Conservation (phyloP, 2,329 filamentous ascomycete species). For the Trichoderma simmonsii region DNA sequence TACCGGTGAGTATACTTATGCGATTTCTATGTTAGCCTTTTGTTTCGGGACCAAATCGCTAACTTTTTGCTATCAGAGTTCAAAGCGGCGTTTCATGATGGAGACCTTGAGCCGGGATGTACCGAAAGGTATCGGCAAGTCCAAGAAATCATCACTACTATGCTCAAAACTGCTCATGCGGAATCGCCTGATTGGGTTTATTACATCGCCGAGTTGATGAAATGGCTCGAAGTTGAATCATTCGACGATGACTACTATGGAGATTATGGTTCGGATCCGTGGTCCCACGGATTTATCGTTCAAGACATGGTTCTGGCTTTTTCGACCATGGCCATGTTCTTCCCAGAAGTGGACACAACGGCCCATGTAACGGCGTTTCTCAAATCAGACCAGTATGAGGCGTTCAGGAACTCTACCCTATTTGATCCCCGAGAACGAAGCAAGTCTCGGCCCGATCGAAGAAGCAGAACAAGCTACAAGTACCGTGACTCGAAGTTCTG, state of each 20-base stretch:
- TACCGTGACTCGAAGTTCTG: conserved; percentile 25
- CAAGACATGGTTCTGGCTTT: conserved; percentile 28
- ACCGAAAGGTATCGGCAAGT: conserved; percentile 23
- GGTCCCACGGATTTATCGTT: conserved; percentile 28
- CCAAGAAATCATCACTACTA: conserved; percentile 21
- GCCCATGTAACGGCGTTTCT: conserved; percentile 23
- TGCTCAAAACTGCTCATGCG: conserved; percentile 19
- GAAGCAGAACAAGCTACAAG: conserved; percentile 26
- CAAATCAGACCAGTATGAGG: conserved; percentile 20
- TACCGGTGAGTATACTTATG: conserved; percentile 21
- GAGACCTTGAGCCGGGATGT: conserved; percentile 28
- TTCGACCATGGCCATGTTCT: conserved; percentile 28
- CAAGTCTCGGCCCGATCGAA: conserved; percentile 24
- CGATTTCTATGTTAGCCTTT: not conserved
- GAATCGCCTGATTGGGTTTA: conserved; percentile 26
- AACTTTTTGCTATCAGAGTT: conserved; percentile 16
- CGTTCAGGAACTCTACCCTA: conserved; percentile 22
- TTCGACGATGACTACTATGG: conserved; percentile 21
- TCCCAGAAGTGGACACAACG: conserved; percentile 20
- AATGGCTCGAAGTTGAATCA: conserved; percentile 25
- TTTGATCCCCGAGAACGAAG: conserved; percentile 25
- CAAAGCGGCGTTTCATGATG: conserved; percentile 28
- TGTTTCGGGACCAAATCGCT: not conserved
- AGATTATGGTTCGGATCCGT: conserved; percentile 22
- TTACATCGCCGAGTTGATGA: conserved; percentile 24